phyloP scores from a whole-genome alignment of 2,329 filamentous ascomycete genomes.

The Plectosphaerella cucumerina region DNA sequence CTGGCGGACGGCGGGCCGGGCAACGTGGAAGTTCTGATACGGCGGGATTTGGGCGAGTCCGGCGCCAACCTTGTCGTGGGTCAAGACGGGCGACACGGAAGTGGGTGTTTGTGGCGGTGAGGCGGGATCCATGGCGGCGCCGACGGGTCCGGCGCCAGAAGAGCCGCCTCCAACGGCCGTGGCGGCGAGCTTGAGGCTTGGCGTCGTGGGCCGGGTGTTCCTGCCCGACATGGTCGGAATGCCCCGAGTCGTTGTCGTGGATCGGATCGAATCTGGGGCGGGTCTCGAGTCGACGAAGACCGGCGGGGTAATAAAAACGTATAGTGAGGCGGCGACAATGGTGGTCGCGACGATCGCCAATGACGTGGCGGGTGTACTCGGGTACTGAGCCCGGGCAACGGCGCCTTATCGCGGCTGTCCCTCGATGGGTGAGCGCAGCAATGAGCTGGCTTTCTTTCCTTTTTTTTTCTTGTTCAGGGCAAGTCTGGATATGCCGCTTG shows the following conservation, averaged over 20 bases:
- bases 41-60: slow-evolving; percentile 24
- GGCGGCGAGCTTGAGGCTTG: slow-evolving; percentile 31
- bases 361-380: background rate
- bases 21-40: slow-evolving; percentile 20
- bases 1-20: slow-evolving; percentile 21
- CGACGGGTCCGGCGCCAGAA: background rate
- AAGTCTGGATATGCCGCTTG: background rate
- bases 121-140: slow-evolving; percentile 27
- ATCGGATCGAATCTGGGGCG: background rate
- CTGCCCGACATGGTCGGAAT: slow-evolving; percentile 19
- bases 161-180: slow-evolving; percentile 9
- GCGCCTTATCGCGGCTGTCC: background rate
- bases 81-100: slow-evolving; percentile 26
- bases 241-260: background rate
- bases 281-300: background rate
- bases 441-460: background rate
- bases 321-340: background rate
- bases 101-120: slow-evolving; percentile 46
- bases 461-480: background rate
- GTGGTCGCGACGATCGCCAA: background rate
- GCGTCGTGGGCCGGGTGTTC: slow-evolving; percentile 36
- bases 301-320: background rate
- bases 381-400: background rate
- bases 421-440: background rate
- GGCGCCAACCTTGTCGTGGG: slow-evolving; percentile 21